Evolutionary conservation across 352 stramenopile species (phyloP).

Genomic region (Phytophthora tentaculata): DNA sequence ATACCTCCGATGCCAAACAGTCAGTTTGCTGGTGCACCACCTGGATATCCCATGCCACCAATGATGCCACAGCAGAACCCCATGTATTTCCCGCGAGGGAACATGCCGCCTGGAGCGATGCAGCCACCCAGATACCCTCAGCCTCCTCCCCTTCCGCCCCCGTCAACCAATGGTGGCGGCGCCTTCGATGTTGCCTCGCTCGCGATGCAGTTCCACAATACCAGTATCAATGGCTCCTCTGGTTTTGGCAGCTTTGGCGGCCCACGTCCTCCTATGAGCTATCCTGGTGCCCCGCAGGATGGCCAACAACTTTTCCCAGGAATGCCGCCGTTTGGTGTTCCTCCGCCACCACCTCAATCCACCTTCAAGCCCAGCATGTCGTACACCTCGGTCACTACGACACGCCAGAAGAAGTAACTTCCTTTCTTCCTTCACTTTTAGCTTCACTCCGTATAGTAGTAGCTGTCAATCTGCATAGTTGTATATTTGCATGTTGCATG

Average conservation of each 20-base stretch:
- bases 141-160: slow-evolving; percentile 31
- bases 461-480: slow-evolving; percentile 24
- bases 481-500: slow-evolving; percentile 23
- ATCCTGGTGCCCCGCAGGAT: slow-evolving; percentile 12
- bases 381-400: slow-evolving; percentile 76
- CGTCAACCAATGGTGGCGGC: slow-evolving; percentile 28
- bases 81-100: slow-evolving; percentile 40
- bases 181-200: slow-evolving; percentile 68
- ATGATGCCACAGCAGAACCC: slow-evolving; percentile 38
- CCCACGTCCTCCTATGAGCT: slow-evolving; percentile 42
- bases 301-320: slow-evolving; percentile 45
- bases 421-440: slow-evolving; percentile 17
- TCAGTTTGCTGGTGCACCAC: slow-evolving; percentile 26
- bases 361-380: slow-evolving; percentile 82
- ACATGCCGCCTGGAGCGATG: slow-evolving; percentile 32
- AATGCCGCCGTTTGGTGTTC: slow-evolving; percentile 40
- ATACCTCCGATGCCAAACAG: slow-evolving; percentile 37
- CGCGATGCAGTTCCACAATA: slow-evolving; percentile 83
- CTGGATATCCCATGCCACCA: slow-evolving; percentile 31
- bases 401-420: slow-evolving; percentile 64
- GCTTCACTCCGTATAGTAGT: slow-evolving; percentile 38
- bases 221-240: slow-evolving; percentile 34
- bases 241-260: slow-evolving; percentile 41
- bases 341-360: slow-evolving; percentile 44
- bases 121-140: slow-evolving; percentile 35